Evolutionary conservation across 2,329 filamentous ascomycete genomes (phyloP), one percentile per base, ranked within the genome.

Genomic region (Aspergillus texensis): DNA sequence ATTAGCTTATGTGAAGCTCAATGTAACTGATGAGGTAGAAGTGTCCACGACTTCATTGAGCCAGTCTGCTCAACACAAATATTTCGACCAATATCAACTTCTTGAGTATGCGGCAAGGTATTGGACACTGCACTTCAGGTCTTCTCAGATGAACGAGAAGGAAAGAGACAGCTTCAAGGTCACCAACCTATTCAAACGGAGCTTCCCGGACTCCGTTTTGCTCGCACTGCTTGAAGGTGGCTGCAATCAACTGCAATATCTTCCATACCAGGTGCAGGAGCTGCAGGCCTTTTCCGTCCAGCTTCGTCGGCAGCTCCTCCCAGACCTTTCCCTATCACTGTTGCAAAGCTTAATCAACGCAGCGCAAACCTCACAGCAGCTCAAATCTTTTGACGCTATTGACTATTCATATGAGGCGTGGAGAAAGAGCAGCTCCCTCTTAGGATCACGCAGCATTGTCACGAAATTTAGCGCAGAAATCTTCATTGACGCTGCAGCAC

Each of bases 191-290:
- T 52, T 59, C 32, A 59, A 52, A 24, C 45, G 46, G 36, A 36
- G 57, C 45, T 48, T 59, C n/a, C 46, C 57, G 3, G 45, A 59
- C 57, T 59, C 57, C n/a, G 45, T 59, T n/a, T 43, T 59, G 5
- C 28, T 59, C 4, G 57, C 57, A 6, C 57, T 59, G 6, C 57
- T 59, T 19, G 57, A 59, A 36, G 45, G 43, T 11, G 34, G 41
- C 19, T 59, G 57, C 32, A 11, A 48, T 36, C 30, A 26, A 21
- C 36, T 48, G 28, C 57, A 59, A 34, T 59, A 59, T 48, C 14
- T 36, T 6, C 57, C 32, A 9, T 21, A 52, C n/a, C 45, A 59
- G 21, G 57, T 45, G n/a, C 41, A 59, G 45, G 41, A 36, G 21
- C 45, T 59, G 28, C 57, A 59, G 34, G 28, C 12, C 19, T 26